Conservation (phyloP, 306 rosid genomes). For the barrel medic (Medicago truncatula) region DNA sequence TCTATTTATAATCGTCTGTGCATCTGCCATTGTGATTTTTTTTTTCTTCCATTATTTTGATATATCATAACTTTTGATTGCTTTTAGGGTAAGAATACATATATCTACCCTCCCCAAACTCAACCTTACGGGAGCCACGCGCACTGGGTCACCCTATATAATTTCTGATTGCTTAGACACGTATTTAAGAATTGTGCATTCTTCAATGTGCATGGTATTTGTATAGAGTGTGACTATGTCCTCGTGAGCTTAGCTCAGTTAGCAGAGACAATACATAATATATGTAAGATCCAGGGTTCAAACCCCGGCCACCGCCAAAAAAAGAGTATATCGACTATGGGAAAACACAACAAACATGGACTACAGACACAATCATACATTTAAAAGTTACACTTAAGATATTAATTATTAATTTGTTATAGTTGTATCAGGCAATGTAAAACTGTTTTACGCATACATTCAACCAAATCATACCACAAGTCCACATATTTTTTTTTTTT, state of each 20-base stretch:
- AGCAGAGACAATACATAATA: too few relatives aligned
- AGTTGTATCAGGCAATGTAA: neutral
- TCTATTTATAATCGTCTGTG: too few relatives aligned
- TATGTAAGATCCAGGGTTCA: too few relatives aligned
- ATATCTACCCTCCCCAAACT: neutral
- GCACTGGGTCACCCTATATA: too few relatives aligned
- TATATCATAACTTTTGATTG: neutral
- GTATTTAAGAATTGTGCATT: neutral
- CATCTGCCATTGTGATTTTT: neutral
- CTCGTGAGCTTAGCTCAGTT: too few relatives aligned
- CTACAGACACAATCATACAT: neutral
- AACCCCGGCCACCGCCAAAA: too few relatives aligned
- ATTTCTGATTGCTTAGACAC: too few relatives aligned
- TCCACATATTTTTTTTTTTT: too few relatives aligned
- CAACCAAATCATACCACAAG: neutral
- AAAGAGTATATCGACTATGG: too few relatives aligned
- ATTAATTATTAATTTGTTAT: neutral
- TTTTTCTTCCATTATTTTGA: neutral
- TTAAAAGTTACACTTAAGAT: neutral
- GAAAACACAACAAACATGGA: neutral
- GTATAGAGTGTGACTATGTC: neutral
- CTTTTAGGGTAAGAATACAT: neutral
- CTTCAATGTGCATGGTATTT: neutral
- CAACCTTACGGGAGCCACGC: too few relatives aligned
- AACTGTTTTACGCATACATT: neutral